Conservation (phyloP, 169 alveolate species). For the Plasmodium billcollinsi region DNA sequence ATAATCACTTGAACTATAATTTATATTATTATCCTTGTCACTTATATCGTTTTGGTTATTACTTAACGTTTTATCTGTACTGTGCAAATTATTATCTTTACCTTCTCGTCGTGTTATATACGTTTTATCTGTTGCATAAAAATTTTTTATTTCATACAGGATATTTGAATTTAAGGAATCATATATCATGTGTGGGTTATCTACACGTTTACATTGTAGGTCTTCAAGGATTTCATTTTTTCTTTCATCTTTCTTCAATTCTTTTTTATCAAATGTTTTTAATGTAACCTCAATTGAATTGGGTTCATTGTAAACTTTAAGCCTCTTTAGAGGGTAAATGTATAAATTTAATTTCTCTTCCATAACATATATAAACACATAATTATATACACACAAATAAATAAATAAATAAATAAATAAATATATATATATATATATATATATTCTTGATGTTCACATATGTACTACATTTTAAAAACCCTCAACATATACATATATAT, state of each 20-base stretch:
- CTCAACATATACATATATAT: background rate
- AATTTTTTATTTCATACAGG: slow-evolving; percentile 37
- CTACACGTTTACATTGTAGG: slow-evolving; percentile 14
- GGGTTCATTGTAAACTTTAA: slow-evolving; percentile 39
- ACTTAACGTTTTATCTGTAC: background rate
- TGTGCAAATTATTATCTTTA: background rate
- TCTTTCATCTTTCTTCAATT: background rate
- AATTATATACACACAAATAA: background rate
- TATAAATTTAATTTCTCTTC: slow-evolving; percentile 57
- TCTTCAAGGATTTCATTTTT: background rate
- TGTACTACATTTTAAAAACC: background rate
- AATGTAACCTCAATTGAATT: slow-evolving; percentile 39
- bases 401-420: background rate
- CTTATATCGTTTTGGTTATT: background rate
- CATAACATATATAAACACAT: slow-evolving; percentile 6
- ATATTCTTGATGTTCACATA: background rate
- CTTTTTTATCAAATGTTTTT: slow-evolving; percentile 3
- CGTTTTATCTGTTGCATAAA: slow-evolving; percentile 21
- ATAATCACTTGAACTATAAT: background rate
- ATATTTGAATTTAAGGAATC: slow-evolving; percentile 53
- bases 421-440: slow-evolving; percentile 2
- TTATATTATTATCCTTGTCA: background rate
- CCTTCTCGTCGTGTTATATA: background rate
- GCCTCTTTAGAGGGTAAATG: slow-evolving; percentile 43
- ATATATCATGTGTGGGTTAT: slow-evolving; percentile 46